Conservation (phyloP, 208 protist genomes). For the Crithidia sp. region DNA sequence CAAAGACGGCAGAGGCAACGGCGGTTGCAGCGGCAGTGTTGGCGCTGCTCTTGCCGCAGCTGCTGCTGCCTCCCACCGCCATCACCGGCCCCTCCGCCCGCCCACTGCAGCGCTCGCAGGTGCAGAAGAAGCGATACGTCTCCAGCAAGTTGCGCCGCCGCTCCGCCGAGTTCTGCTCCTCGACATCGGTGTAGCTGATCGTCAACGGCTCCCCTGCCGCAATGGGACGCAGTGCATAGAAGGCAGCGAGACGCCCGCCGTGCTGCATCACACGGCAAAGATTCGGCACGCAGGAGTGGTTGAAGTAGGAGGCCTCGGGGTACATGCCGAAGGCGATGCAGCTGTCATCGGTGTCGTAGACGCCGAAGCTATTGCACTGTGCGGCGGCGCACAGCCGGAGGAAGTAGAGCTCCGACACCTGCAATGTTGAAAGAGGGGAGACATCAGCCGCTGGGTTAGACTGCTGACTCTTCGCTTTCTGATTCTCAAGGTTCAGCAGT, state of each 20-base stretch:
- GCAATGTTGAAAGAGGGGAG: background rate
- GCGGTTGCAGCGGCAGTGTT: background rate
- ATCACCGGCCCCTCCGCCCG: constrained; percentile 16
- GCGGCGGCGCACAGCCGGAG: constrained; percentile 56
- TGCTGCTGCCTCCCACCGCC: background rate
- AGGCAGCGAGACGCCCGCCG: constrained; percentile 45
- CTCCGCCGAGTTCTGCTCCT: constrained; percentile 60
- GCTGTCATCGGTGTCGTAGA: constrained; percentile 47
- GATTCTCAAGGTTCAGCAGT: background rate
- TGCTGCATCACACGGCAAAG: constrained; percentile 70
- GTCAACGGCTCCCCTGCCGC: constrained; percentile 46
- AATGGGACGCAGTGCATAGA: constrained; percentile 74
- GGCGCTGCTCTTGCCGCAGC: background rate
- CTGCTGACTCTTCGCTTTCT: background rate
- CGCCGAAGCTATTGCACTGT: constrained; percentile 76
- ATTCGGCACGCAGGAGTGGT: constrained; percentile 78
- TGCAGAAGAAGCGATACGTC: constrained; percentile 74
- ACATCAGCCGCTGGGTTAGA: background rate
- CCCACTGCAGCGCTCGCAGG: constrained; percentile 57
- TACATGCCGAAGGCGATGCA: constrained; percentile 65
- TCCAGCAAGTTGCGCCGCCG: constrained; percentile 56
- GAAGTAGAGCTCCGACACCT: constrained; percentile 49
- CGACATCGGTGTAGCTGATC: constrained; percentile 81
- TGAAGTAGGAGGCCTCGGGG: constrained; percentile 78
- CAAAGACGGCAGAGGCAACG: constrained; percentile 9